phyloP scores from a whole-genome alignment of 768 basidiomycete genomes.

The Cystobasidium tubakii region DNA sequence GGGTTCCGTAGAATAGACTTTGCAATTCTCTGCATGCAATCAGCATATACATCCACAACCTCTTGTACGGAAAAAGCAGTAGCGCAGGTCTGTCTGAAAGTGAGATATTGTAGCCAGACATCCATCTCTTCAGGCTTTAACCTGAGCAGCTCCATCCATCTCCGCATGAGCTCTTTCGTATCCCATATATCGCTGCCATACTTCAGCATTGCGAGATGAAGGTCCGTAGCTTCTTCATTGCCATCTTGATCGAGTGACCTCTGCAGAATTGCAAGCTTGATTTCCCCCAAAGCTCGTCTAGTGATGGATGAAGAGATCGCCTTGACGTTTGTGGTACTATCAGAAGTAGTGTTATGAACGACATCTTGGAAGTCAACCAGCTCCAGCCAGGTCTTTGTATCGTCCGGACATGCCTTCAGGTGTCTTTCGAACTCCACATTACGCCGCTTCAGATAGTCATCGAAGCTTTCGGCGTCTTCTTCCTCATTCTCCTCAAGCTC shows the following conservation, averaged over 20 bases:
- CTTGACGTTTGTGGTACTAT: conserved; percentile 26
- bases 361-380: conserved; percentile 46
- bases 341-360: conserved; percentile 39
- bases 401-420: conserved; percentile 43
- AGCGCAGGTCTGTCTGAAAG: conserved; percentile 46
- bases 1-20: conserved; percentile 31
- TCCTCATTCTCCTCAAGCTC: conserved; percentile 34
- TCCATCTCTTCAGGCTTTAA: conserved; percentile 45
- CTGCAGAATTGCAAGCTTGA: conserved; percentile 49
- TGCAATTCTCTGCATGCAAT: conserved; percentile 44
- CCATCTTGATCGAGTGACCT: conserved; percentile 46
- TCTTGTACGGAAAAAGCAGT: conserved; percentile 46
- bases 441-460: conserved; percentile 40
- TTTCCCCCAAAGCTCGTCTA: conserved; percentile 43
- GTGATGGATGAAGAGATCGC: conserved; percentile 33
- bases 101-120: conserved; percentile 49
- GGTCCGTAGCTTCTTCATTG: conserved; percentile 43
- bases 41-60: conserved; percentile 48
- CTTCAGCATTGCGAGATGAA: conserved; percentile 49
- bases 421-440: conserved; percentile 42
- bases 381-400: conserved; percentile 48
- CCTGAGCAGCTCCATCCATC: conserved; percentile 48
- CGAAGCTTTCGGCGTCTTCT: conserved; percentile 45
- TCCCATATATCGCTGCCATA: conserved; percentile 49
- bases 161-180: conserved; percentile 44